Base-by-base conservation (phyloP, 139 green algal genomes). In the Cymbomonas tetramitiformis region DNA sequence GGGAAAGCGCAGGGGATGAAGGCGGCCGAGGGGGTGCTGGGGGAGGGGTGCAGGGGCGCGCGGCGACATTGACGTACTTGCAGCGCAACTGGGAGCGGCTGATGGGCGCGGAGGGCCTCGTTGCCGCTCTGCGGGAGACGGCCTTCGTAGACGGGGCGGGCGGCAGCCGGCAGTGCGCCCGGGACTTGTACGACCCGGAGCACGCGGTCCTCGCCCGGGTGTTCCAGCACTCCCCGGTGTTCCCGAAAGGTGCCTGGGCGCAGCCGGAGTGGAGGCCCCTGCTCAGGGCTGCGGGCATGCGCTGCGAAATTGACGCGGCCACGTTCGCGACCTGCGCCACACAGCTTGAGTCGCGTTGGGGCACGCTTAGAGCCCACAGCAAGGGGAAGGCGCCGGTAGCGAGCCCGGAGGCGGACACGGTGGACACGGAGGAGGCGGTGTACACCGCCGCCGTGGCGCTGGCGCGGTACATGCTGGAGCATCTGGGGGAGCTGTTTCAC, bases 181-280 rank as follows among this genome's bases (percentile, higher is more conserved):
- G 26, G 2, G 58, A 78, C 43, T 64, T 88, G 56, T 76, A 77
- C 40, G 79, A 88, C 56, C 79, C 81, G 0, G 33, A 31, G 5
- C 34, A 71, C 1, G 31, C 59, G 21, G 62, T 88, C 19, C 69
- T 84, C 15, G 34, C 28, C 0, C 50, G 30, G 10, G 75, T 86
- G 7, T 81, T 85, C 51, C 43, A 65, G 5, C 47, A 46, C 33
- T 50, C 51, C 19, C 41, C 25, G 4, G 8, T 73, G 3, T 85
- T 85, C 61, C 79, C 79, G 1, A 28, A 33, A 6, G 68, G 51
- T 0, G 56, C 68, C 15, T 88, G 77, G 41, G 29, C 19, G 4
- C n/a, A 49, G 19, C 12, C 55, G 19, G 15, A 25, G 19, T 71
- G 63, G 63, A 33, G 65, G 28, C 12, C 8, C 2, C 9, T 71